Conservation (phyloP, 805 yeast genomes). For the Sugiyamaella qingdaonensis region DNA sequence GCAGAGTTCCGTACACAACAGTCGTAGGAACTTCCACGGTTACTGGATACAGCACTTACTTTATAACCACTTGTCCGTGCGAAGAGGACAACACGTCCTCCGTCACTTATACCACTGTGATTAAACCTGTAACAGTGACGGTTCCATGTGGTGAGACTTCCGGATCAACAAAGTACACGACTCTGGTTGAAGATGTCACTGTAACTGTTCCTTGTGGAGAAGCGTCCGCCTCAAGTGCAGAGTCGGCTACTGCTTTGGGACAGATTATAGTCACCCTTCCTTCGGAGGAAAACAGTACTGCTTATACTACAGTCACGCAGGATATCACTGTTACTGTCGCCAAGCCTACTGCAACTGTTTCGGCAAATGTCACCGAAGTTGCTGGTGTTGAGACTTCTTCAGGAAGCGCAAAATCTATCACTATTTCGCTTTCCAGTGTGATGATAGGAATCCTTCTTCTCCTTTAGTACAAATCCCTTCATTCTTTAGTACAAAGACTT, state of each 20-base stretch:
- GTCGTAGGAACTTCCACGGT: background rate
- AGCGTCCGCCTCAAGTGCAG: background rate
- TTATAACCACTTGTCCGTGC: conserved; percentile 3
- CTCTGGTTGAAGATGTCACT: conserved; percentile 30
- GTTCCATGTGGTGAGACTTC: background rate
- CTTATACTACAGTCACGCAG: background rate
- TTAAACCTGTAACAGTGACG: background rate
- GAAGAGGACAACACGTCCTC: background rate
- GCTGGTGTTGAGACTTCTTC: too few relatives aligned
- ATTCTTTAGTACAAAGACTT: too few relatives aligned
- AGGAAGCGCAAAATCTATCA: too few relatives aligned
- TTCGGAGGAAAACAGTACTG: background rate
- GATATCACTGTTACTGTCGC: too few relatives aligned
- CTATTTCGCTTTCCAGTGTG: too few relatives aligned
- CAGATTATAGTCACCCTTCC: background rate
- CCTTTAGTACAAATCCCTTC: too few relatives aligned
- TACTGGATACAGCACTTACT: background rate
- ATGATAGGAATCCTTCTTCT: background rate
- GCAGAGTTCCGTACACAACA: background rate
- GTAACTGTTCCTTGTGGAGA: conserved; percentile 50
- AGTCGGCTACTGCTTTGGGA: background rate
- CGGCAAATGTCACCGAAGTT: too few relatives aligned
- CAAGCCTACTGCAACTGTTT: too few relatives aligned
- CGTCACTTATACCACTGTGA: conserved; percentile 1
- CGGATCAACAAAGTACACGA: background rate